Conservation (phyloP, 257 asterid species). For the Perilla frutescens region DNA sequence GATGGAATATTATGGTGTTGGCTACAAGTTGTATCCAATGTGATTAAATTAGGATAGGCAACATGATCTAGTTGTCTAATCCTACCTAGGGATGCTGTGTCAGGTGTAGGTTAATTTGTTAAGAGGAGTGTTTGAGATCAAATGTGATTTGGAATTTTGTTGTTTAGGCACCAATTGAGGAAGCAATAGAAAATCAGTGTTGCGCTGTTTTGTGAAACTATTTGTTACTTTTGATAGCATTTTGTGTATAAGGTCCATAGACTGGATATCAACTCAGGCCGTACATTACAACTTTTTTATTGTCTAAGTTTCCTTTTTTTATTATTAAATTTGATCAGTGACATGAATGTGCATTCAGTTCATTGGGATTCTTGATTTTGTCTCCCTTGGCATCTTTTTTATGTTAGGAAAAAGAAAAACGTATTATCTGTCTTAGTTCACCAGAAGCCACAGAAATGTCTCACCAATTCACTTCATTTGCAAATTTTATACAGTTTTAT, state of each 20-base stretch:
- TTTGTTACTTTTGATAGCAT: neutral
- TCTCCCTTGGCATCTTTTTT: neutral
- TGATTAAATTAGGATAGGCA: conserved; percentile 4
- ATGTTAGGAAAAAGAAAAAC: neutral
- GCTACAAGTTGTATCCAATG: neutral
- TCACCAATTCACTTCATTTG: neutral
- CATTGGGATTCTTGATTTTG: neutral
- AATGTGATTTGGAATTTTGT: neutral
- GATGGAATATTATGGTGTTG: conserved; percentile 20
- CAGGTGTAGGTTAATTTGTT: neutral
- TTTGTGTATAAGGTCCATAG: no score
- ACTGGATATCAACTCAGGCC: no score
- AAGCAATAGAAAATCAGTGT: neutral
- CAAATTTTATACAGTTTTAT: conserved; percentile 9
- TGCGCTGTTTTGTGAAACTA: neutral
- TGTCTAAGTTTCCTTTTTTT: neutral
- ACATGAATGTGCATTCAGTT: conserved; percentile 4
- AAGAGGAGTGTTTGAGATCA: neutral
- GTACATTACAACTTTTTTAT: neutral
- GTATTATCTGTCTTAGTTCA: neutral
- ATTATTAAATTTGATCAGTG: neutral
- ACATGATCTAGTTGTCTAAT: conserved; percentile 15
- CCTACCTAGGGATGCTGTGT: neutral
- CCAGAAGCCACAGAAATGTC: conserved; percentile 3
- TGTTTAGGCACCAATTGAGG: neutral